These are phyloP conservation scores for Penicillium coffeae DNA, from an alignment of 495 filamentous ascomycete genomes.

Conservation along the genomic window DNA sequence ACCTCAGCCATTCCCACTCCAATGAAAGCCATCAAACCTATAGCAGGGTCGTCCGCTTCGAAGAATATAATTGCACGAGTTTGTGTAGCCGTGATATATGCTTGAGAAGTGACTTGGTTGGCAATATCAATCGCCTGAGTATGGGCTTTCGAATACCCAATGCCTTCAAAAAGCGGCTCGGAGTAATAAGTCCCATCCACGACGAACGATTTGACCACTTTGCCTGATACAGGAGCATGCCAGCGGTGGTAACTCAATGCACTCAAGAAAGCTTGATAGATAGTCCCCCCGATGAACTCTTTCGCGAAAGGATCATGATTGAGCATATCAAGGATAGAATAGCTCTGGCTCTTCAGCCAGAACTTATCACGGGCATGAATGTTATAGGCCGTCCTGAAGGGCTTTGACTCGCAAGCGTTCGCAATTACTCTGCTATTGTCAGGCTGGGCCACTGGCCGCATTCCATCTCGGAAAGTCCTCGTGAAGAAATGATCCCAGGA, in stretches of 20 bases:
- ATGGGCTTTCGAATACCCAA: constrained; percentile 35
- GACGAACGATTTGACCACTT: constrained; percentile 51
- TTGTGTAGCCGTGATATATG: constrained; percentile 54
- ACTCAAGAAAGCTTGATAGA: constrained; percentile 67
- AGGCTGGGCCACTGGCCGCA: constrained; percentile 56
- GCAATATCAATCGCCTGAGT: constrained; percentile 52
- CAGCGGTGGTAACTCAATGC: constrained; percentile 67
- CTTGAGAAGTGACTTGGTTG: constrained; percentile 60
- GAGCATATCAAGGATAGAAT: constrained; percentile 62
- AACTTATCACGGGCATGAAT: constrained; percentile 42
- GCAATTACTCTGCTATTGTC: constrained; percentile 47
- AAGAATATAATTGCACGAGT: constrained; percentile 66
- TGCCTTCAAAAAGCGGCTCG: constrained; percentile 54
- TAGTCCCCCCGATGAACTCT: constrained; percentile 56
- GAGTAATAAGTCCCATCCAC: constrained; percentile 65
- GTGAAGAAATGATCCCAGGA: constrained; percentile 82
- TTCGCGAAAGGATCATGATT: constrained; percentile 45
- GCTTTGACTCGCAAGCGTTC: constrained; percentile 64
- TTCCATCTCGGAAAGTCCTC: constrained; percentile 47
- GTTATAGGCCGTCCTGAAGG: constrained; percentile 19
- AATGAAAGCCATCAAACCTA: constrained; percentile 64
- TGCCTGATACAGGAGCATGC: constrained; percentile 62
- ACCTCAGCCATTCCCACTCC: constrained; percentile 71
- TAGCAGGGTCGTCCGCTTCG: constrained; percentile 60
- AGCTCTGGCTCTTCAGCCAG: constrained; percentile 68